A percentile compares a stretch with the other conserved stretches of the same genome.
These are phyloP conservation scores for Jatropha podagrica DNA, from an alignment of 441 rosid species.

Conservation along the genomic window DNA sequence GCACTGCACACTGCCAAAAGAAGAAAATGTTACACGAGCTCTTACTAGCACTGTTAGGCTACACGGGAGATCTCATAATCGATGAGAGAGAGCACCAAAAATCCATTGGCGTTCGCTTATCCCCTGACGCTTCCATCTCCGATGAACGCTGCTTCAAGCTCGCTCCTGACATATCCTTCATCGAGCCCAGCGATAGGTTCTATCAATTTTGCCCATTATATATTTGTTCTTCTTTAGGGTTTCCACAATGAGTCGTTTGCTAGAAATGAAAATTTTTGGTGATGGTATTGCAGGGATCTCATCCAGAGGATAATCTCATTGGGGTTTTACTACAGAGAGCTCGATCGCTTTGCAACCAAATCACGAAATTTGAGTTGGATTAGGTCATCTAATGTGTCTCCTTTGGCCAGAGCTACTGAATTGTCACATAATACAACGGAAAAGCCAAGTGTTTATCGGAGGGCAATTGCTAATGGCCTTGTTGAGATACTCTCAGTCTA, in stretches of 20 bases:
- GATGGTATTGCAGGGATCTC: constrained; percentile 55
- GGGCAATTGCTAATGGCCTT: constrained; percentile 93
- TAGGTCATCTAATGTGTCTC: constrained; percentile 52
- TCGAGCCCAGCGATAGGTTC: constrained; percentile 85
- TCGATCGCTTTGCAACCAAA: constrained; percentile 73
- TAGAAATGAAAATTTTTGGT: not conserved
- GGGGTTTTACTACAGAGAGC: constrained; percentile 92
- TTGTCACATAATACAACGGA: constrained; percentile 35
- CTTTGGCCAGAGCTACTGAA: constrained; percentile 52
- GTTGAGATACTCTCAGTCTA: constrained; percentile 86
- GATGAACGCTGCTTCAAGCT: constrained; percentile 72
- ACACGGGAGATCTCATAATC: constrained; percentile 91
- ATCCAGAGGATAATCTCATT: constrained; percentile 75
- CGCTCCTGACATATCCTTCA: constrained; percentile 89
- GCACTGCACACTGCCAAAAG: not conserved
- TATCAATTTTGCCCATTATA: not conserved
- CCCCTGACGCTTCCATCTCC: constrained; percentile 63
- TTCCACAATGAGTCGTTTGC: not conserved
- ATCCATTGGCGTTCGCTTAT: constrained; percentile 52
- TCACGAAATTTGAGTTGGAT: constrained; percentile 91
- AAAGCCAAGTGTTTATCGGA: constrained; percentile 70
- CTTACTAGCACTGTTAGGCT: constrained; percentile 75
- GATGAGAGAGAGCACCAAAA: constrained; percentile 77
- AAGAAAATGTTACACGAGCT: constrained; percentile 87
- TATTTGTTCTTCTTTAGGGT: constrained; percentile 12